A percentile compares a stretch with the other conserved stretches of the same genome.
phyloP scores from a whole-genome alignment of 805 yeast species.

The Pichia phayaonensis region DNA sequence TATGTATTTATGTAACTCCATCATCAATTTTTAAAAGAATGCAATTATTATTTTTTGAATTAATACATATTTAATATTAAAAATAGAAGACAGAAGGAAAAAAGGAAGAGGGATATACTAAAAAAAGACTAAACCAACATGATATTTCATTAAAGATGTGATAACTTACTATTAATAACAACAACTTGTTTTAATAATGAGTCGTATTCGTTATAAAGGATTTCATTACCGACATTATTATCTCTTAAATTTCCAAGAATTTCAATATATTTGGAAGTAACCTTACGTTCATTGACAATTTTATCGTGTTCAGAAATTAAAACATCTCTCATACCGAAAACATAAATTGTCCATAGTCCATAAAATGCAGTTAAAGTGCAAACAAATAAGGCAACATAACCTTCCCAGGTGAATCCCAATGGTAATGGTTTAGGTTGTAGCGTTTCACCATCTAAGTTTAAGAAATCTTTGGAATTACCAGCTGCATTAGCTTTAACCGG shows the following conservation, averaged over 20 bases:
- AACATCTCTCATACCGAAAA: conserved; percentile 61
- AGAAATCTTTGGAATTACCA: conserved; percentile 47
- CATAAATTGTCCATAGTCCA: conserved; percentile 53
- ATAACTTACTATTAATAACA: neutral
- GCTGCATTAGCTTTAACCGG: conserved; percentile 64
- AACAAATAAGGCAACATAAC: conserved; percentile 53
- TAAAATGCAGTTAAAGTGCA: conserved; percentile 50
- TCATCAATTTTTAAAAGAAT: too few species aligned
- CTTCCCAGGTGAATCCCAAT: conserved; percentile 60
- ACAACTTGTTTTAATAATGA: conserved; percentile 1
- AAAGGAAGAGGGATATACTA: too few species aligned
- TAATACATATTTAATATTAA: too few species aligned
- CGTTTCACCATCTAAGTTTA: conserved; percentile 52
- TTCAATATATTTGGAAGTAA: conserved; percentile 11
- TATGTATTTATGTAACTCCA: neutral
- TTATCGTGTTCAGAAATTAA: conserved; percentile 25
- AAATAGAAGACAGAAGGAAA: too few species aligned
- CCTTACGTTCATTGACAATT: conserved; percentile 12
- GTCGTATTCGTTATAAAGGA: neutral
- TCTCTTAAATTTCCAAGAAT: neutral
- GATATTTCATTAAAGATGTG: neutral
- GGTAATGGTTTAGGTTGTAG: conserved; percentile 59
- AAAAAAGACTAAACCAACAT: neutral
- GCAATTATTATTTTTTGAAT: too few species aligned
- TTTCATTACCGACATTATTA: neutral